A percentile compares a stretch with the other conserved stretches of the same genome.
Conservation (phyloP, 2,329 filamentous ascomycete species). For the Apiospora malaysiana region DNA sequence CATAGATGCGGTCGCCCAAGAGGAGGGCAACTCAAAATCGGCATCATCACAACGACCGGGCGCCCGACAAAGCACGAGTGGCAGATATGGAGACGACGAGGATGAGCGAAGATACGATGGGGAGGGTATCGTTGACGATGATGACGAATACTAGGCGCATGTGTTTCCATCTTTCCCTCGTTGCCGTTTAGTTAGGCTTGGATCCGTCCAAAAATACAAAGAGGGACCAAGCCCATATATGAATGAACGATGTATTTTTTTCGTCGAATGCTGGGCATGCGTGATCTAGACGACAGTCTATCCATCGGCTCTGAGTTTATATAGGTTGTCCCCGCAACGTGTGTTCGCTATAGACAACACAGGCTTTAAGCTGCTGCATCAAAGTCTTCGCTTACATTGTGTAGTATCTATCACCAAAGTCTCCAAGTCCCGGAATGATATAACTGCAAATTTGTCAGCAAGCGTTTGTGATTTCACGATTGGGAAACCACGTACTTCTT, state of each 20-base stretch:
- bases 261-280: not conserved
- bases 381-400: constrained; percentile 67
- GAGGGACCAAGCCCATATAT: not conserved
- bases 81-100: constrained; percentile 48
- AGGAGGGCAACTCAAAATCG: constrained; percentile 33
- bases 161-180: not conserved
- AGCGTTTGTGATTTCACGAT: not conserved
- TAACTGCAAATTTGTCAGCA: constrained; percentile 69
- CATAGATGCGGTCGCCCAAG: constrained; percentile 58
- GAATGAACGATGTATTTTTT: constrained; percentile 5
- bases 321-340: not conserved
- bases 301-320: not conserved
- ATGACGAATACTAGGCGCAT: constrained; percentile 57
- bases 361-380: constrained; percentile 16
- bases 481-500: constrained; percentile 75
- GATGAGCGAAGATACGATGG: constrained; percentile 58
- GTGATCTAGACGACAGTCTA: not conserved
- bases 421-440: constrained; percentile 90
- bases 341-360: no score
- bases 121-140: constrained; percentile 58
- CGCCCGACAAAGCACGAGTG: constrained; percentile 29
- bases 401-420: constrained; percentile 96
- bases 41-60: constrained; percentile 27
- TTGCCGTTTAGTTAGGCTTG: not conserved
- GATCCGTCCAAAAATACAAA: not conserved